phyloP scores from a whole-genome alignment of 495 filamentous ascomycete genomes.

The Gamarada debralockiae region DNA sequence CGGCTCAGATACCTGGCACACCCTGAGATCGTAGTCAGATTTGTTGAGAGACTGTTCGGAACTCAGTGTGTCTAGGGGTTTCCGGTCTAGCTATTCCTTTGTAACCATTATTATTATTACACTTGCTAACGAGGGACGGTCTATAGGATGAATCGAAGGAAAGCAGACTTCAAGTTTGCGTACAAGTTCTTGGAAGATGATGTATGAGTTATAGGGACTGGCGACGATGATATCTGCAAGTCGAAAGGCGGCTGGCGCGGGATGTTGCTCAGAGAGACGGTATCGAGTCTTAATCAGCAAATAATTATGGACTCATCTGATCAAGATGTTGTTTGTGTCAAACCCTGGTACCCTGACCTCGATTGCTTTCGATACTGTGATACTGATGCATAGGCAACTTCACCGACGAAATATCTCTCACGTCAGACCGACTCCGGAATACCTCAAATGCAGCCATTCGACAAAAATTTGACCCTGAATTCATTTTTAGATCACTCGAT shows the following conservation, averaged over 20 bases:
- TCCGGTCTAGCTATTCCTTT: not conserved
- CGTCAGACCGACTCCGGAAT: too few relatives aligned
- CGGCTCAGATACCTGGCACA: too few relatives aligned
- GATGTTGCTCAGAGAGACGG: constrained; percentile 16
- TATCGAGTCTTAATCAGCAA: constrained; percentile 22
- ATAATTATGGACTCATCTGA: constrained; percentile 17
- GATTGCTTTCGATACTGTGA: too few relatives aligned
- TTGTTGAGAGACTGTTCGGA: too few relatives aligned
- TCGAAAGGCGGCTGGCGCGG: constrained; percentile 19
- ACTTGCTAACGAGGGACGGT: not conserved
- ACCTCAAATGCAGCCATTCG: too few relatives aligned
- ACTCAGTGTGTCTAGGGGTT: too few relatives aligned
- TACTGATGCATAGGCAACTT: too few relatives aligned
- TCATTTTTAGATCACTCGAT: too few relatives aligned
- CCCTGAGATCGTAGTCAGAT: too few relatives aligned
- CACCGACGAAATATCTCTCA: too few relatives aligned
- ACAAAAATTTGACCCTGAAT: too few relatives aligned
- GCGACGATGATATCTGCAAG: constrained; percentile 14
- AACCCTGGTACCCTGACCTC: too few relatives aligned
- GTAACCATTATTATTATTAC: not conserved
- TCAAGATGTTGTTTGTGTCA: constrained; percentile 12
- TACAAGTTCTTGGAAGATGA: constrained; percentile 97
- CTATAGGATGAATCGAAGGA: constrained; percentile 94
- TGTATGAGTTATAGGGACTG: constrained; percentile 47
- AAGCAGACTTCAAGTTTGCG: constrained; percentile 96